A percentile compares a stretch with the other conserved stretches of the same genome.
Conservation (phyloP, 2,329 filamentous ascomycete species). For the Myriosclerotinia duriaeana region DNA sequence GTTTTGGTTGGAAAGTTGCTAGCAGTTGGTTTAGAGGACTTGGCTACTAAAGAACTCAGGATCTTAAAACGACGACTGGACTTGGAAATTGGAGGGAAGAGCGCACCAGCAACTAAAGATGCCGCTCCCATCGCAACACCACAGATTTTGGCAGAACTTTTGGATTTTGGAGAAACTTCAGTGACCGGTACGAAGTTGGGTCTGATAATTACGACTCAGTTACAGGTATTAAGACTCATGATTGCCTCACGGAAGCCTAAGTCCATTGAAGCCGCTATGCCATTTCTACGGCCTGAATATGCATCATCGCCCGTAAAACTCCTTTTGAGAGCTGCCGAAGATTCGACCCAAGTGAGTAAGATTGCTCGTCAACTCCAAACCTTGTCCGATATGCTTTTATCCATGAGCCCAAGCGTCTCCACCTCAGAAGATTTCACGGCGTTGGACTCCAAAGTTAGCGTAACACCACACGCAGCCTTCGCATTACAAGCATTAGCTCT, state of each 20-base stretch:
- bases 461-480: conserved; percentile 58
- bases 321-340: conserved; percentile 47
- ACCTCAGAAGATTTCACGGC: conserved; percentile 59
- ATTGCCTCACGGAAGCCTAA: conserved; percentile 58
- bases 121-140: conserved; percentile 43
- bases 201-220: conserved; percentile 63
- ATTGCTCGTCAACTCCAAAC: conserved; percentile 64
- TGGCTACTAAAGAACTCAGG: conserved; percentile 67
- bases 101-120: conserved; percentile 30
- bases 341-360: conserved; percentile 53
- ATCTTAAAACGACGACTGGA: conserved; percentile 65
- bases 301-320: conserved; percentile 59
- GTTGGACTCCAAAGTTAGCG: conserved; percentile 53
- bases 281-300: conserved; percentile 54
- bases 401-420: conserved; percentile 66
- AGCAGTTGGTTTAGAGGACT: conserved; percentile 61
- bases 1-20: conserved; percentile 67
- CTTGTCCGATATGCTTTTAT: conserved; percentile 63
- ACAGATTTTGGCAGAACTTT: conserved; percentile 55
- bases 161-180: conserved; percentile 57
- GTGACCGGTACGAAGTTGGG: conserved; percentile 48
- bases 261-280: conserved; percentile 57
- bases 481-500: conserved; percentile 65
- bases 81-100: conserved; percentile 36
- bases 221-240: conserved; percentile 64